A percentile compares a stretch with the other conserved stretches of the same genome.
These are phyloP conservation scores for Rhynchosporium graminicola DNA, from an alignment of 2,329 filamentous ascomycete genomes.

Conservation along the genomic window DNA sequence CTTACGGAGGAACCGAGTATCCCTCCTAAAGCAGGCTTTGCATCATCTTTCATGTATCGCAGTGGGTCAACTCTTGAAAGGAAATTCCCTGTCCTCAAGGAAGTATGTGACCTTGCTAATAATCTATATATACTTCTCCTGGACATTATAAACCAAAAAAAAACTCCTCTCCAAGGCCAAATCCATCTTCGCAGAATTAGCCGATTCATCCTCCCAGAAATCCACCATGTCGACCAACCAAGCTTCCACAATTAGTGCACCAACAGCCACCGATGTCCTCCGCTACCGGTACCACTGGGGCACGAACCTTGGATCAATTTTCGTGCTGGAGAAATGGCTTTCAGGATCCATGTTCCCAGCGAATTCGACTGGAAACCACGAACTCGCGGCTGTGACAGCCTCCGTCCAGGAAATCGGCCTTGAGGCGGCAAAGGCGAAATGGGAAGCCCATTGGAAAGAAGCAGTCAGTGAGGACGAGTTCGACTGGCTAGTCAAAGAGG, in stretches of 20 bases:
- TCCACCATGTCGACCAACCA: slow-evolving; percentile 24
- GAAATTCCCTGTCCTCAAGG: background rate
- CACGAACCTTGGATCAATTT: slow-evolving; percentile 58
- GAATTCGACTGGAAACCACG: slow-evolving; percentile 45
- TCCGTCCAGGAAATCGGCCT: slow-evolving; percentile 48
- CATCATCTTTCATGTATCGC: slow-evolving; percentile 2
- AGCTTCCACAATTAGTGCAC: slow-evolving; percentile 38
- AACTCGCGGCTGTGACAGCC: slow-evolving; percentile 53
- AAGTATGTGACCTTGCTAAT: background rate
- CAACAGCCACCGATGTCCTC: slow-evolving; percentile 45
- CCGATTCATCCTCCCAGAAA: slow-evolving; percentile 16
- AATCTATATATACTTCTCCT: background rate
- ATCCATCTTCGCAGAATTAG: slow-evolving; percentile 35
- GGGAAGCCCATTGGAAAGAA: slow-evolving; percentile 55
- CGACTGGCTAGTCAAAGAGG: slow-evolving; percentile 52
- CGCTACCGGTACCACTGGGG: slow-evolving; percentile 62
- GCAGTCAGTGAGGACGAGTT: slow-evolving; percentile 54
- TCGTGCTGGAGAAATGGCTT: slow-evolving; percentile 62
- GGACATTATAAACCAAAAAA: slow-evolving; percentile 38
- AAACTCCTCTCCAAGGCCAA: slow-evolving; percentile 44
- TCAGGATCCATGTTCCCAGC: slow-evolving; percentile 51
- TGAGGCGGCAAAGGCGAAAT: slow-evolving; percentile 50
- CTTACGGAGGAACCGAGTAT: too few species aligned
- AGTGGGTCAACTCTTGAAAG: background rate
- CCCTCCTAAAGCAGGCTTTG: background rate